A percentile compares a stretch with the other conserved stretches of the same genome.
These are phyloP conservation scores for Cephaloascus fragrans DNA, from an alignment of 805 yeast species.

Conservation along the genomic window DNA sequence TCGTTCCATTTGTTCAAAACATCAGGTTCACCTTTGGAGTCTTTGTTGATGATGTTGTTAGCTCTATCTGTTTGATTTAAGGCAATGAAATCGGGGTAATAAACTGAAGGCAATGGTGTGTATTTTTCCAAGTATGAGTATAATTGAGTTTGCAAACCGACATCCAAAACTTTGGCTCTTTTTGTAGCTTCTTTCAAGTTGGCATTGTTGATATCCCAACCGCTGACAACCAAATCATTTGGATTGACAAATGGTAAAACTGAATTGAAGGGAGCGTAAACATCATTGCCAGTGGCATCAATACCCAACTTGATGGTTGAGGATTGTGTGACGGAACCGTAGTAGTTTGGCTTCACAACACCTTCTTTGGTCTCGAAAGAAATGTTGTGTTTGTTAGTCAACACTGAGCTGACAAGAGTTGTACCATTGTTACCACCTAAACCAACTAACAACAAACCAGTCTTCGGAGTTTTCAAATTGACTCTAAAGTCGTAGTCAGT, in stretches of 20 bases:
- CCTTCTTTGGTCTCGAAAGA: constrained; percentile 80
- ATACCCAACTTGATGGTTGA: constrained; percentile 86
- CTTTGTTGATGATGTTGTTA: constrained; percentile 66
- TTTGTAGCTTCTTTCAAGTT: constrained; percentile 71
- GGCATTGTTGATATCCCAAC: constrained; percentile 85
- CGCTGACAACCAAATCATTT: constrained; percentile 81
- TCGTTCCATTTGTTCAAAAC: constrained; percentile 76
- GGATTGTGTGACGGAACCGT: constrained; percentile 90
- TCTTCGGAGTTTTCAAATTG: constrained; percentile 71
- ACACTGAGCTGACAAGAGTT: constrained; percentile 74
- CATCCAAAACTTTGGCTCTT: constrained; percentile 82
- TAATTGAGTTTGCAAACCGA: constrained; percentile 71
- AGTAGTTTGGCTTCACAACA: constrained; percentile 65
- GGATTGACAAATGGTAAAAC: constrained; percentile 85
- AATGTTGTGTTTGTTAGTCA: constrained; percentile 76
- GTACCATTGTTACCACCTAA: constrained; percentile 96
- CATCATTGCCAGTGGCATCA: constrained; percentile 71
- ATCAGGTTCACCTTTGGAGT: constrained; percentile 35
- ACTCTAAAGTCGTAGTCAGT: constrained; percentile 79
- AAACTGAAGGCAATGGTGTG: constrained; percentile 73
- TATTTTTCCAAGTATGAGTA: constrained; percentile 49
- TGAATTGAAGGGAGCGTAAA: constrained; percentile 86
- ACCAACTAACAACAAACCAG: constrained; percentile 88
- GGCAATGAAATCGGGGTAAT: constrained; percentile 95
- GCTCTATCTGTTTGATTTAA: constrained; percentile 91